Evolutionary conservation across 208 protist species (phyloP).

Genomic region (Acanthamoeba castellanii): DNA sequence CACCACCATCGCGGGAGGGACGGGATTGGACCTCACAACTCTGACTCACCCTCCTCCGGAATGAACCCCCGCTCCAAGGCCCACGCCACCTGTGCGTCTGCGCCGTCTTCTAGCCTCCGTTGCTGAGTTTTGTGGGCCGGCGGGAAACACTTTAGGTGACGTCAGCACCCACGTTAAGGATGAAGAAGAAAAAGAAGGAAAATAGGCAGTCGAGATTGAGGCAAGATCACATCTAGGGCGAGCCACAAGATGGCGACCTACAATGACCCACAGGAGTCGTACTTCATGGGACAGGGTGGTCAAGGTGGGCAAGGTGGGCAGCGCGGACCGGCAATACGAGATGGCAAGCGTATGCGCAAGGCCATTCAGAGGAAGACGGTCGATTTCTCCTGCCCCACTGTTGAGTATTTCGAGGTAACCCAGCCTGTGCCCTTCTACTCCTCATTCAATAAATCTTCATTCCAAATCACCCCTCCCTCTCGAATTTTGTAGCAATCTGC

Average conservation of each 20-base stretch:
- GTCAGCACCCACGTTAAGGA: background rate
- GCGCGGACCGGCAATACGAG: background rate
- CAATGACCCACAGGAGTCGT: slow-evolving; percentile 6
- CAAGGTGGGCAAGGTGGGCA: background rate
- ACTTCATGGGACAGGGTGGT: background rate
- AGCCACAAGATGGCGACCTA: background rate
- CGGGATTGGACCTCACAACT: background rate
- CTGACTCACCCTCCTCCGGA: background rate
- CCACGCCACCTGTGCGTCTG: too few relatives aligned
- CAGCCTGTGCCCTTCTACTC: background rate
- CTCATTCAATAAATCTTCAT: background rate
- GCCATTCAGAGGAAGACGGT: slow-evolving; percentile 26
- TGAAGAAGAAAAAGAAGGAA: background rate
- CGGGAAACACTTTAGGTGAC: background rate
- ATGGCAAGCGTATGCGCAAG: slow-evolving; percentile 7
- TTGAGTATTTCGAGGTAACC: background rate
- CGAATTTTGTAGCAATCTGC: too few relatives aligned
- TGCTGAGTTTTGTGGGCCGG: too few relatives aligned
- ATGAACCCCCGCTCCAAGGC: background rate
- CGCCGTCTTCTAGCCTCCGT: too few relatives aligned
- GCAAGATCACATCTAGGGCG: too few relatives aligned
- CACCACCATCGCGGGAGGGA: background rate
- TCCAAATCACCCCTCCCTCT: too few relatives aligned
- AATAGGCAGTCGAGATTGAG: background rate
- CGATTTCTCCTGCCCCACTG: slow-evolving; percentile 9